Percentiles rank a stretch among this genome's conserved stretches.
Conservation (phyloP, 257 asterid species). For the Przewalskia tangutica region DNA sequence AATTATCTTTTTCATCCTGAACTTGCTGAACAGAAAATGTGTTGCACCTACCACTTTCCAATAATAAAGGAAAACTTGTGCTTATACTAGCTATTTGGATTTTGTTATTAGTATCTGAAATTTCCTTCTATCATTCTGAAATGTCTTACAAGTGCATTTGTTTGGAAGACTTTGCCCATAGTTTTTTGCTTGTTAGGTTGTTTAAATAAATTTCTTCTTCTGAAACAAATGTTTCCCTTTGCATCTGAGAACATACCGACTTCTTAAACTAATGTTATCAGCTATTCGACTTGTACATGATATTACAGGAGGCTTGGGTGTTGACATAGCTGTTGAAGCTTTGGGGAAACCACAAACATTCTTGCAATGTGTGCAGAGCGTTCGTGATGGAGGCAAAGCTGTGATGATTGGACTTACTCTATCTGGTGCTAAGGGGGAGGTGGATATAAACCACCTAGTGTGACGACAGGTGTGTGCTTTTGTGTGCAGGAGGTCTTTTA, state of each 20-base stretch:
- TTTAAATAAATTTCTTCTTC: neutral
- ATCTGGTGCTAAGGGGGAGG: conserved; percentile 86
- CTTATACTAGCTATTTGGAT: neutral
- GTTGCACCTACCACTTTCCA: neutral
- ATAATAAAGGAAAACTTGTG: neutral
- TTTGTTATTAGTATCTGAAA: neutral
- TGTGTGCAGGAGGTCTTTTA: neutral
- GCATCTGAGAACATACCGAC: neutral
- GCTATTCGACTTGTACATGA: conserved; percentile 44
- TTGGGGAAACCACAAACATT: conserved; percentile 78
- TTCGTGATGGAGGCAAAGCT: conserved; percentile 95
- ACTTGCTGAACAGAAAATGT: neutral
- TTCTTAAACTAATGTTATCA: neutral
- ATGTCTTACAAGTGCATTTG: neutral
- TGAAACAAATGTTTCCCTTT: neutral
- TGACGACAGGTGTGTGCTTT: conserved; percentile 67
- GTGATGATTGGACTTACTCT: conserved; percentile 95
- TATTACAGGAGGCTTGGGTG: conserved; percentile 87
- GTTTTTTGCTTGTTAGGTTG: neutral
- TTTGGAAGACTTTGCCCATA: neutral
- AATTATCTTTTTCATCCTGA: neutral
- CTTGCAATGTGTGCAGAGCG: conserved; percentile 78
- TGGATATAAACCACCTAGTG: conserved; percentile 90
- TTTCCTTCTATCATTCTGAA: neutral
- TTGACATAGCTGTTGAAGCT: conserved; percentile 95